A percentile compares a stretch with the other conserved stretches of the same genome.
These are phyloP conservation scores for Lentinula sp. DNA, from an alignment of 768 basidiomycete genomes.

Conservation along the genomic window DNA sequence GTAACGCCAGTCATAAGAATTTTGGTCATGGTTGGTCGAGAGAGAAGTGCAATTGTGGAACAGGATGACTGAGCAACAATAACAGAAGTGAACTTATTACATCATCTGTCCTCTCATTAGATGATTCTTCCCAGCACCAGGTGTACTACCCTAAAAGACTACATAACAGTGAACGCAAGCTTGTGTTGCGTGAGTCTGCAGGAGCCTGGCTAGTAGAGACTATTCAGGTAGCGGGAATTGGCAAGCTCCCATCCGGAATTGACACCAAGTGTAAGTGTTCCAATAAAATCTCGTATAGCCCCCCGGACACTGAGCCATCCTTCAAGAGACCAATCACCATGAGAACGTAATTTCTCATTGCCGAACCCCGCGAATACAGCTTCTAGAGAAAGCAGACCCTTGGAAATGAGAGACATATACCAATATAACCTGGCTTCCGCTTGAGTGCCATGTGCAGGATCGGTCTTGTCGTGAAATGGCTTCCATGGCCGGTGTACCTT, in stretches of 20 bases:
- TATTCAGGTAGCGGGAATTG: no score
- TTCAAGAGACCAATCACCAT: neutral
- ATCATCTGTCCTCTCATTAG: neutral
- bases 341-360: neutral
- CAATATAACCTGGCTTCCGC: neutral
- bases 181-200: no score
- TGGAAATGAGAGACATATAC: neutral
- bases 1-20: conserved; percentile 8
- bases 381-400: neutral
- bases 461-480: neutral
- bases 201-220: no score
- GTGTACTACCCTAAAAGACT: no score
- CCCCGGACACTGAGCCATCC: neutral
- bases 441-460: neutral
- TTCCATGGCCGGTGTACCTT: neutral
- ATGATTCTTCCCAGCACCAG: no score
- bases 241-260: neutral
- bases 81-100: neutral
- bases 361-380: neutral
- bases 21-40: neutral
- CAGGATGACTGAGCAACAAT: neutral
- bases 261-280: neutral
- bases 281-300: neutral
- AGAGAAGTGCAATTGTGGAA: neutral
- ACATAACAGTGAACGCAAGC: no score